Conservation (phyloP, 1,284 basidiomycete genomes). For the Heterobasidion parviporum region DNA sequence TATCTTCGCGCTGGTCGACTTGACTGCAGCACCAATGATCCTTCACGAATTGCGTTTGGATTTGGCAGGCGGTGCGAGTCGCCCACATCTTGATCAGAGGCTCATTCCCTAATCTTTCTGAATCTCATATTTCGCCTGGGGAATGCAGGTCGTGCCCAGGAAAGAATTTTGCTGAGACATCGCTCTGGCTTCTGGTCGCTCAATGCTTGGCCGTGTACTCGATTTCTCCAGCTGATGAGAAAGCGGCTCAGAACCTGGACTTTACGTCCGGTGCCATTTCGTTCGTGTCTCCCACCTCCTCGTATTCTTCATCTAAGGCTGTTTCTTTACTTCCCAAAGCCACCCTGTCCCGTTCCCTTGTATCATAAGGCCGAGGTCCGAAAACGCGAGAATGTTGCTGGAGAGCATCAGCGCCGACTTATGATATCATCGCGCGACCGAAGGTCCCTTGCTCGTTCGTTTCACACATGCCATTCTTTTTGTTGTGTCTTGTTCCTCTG, state of each 20-base stretch:
- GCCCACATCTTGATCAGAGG: background rate
- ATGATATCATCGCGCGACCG: no score
- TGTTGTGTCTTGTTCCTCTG: no score
- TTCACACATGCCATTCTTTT: no score
- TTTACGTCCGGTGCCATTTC: constrained; percentile 1
- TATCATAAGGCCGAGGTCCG: background rate
- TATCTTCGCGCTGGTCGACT: background rate
- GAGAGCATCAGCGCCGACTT: no score
- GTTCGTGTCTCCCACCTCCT: background rate
- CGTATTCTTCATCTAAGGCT: background rate
- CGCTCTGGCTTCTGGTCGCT: background rate
- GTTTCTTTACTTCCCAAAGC: background rate
- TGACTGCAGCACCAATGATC: background rate
- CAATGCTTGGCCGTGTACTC: background rate
- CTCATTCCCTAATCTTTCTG: background rate
- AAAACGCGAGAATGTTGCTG: background rate
- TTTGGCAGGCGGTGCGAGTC: background rate
- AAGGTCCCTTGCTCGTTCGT: no score
- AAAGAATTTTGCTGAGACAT: background rate
- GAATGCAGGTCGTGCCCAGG: background rate
- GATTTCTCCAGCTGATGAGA: background rate
- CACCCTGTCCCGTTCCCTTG: background rate
- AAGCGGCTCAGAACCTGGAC: background rate
- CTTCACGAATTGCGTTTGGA: constrained; percentile 1
- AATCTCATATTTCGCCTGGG: no score